Evolutionary conservation across 495 filamentous ascomycete species (phyloP).

Genomic region (Jackrogersella multiformis): DNA sequence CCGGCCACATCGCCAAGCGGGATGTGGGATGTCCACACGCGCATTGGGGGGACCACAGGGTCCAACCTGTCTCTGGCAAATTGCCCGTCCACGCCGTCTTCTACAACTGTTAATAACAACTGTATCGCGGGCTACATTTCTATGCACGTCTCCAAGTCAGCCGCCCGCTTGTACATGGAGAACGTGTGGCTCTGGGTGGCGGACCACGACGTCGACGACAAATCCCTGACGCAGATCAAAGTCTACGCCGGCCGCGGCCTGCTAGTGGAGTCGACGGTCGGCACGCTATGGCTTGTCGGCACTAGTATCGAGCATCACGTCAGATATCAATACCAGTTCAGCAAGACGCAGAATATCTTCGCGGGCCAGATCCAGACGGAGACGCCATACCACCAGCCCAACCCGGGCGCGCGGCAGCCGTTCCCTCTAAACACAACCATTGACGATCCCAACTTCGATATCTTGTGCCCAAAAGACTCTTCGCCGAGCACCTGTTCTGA

Average conservation of each 20-base stretch:
- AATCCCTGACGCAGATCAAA: slow-evolving; percentile 67
- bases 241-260: slow-evolving; percentile 76
- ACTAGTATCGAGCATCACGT: slow-evolving; percentile 72
- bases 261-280: slow-evolving; percentile 63
- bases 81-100: slow-evolving; percentile 71
- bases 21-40: slow-evolving; percentile 91
- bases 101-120: slow-evolving; percentile 53
- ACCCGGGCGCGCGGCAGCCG: slow-evolving; percentile 74
- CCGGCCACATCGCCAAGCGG: slow-evolving; percentile 69
- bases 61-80: slow-evolving; percentile 76
- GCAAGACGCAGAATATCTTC: slow-evolving; percentile 68
- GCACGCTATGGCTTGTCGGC: slow-evolving; percentile 66
- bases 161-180: slow-evolving; percentile 67
- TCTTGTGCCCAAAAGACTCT: slow-evolving; percentile 42
- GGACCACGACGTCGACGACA: slow-evolving; percentile 77
- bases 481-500: slow-evolving; percentile 51
- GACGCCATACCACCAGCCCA: slow-evolving; percentile 72
- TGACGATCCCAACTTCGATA: slow-evolving; percentile 75
- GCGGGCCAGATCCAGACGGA: slow-evolving; percentile 83
- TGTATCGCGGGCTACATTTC: slow-evolving; percentile 75
- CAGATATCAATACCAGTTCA: slow-evolving; percentile 82
- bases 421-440: slow-evolving; percentile 67
- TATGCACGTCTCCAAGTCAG: slow-evolving; percentile 70
- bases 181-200: slow-evolving; percentile 77
- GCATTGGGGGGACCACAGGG: slow-evolving; percentile 80